Base-by-base conservation (phyloP, 139 green algal species). In the Chlorella sp. region DNA sequence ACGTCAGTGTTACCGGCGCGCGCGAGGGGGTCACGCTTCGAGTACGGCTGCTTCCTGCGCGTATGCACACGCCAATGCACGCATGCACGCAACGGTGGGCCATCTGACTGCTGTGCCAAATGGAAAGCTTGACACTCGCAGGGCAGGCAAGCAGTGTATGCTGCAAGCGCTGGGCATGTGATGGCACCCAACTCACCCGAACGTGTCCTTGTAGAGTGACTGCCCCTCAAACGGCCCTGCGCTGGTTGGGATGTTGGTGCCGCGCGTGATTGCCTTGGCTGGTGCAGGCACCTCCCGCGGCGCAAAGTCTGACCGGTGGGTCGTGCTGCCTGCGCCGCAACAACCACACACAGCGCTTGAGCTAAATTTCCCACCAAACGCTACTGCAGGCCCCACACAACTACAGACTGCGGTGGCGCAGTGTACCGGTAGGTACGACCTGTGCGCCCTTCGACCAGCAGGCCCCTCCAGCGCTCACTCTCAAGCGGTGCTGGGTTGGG, bases 201-300 rank as follows among this genome's bases (percentile, higher is more conserved):
- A 72, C 32, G 67, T 50, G 29, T 72, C 49, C 42, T 63, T 65
- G 67, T 72, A 72, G 42, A 72, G 30, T 27, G 67, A 72, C 24
- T 31, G 10, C 31, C 67, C 67, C 27, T 72, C 67, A 64, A 72
- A 72, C 2, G 67, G 67, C 1, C 67, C 67, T 14, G 42, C 1
- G 3, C 4, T 63, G 29, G 27, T 63, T 1, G 42, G 42, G 20
- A 72, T 49, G 42, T 64, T 72, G 36, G 42, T 31, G n/a, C 5
- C 36, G 2, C 20, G n/a, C 4, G 42, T 64, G 22, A 35, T 30
- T 3, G 67, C 26, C 35, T 61, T 61, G 29, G 42, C 27, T 2
- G 42, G 42, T 42, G 67, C 67, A 27, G 30, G 29, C 27, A 49
- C 42, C 2, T 14, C n/a, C 3, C 67, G 67, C 31, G 22, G 6